phyloP scores from a whole-genome alignment of 345 rosid genomes.

The Eucalyptus curtisii region DNA sequence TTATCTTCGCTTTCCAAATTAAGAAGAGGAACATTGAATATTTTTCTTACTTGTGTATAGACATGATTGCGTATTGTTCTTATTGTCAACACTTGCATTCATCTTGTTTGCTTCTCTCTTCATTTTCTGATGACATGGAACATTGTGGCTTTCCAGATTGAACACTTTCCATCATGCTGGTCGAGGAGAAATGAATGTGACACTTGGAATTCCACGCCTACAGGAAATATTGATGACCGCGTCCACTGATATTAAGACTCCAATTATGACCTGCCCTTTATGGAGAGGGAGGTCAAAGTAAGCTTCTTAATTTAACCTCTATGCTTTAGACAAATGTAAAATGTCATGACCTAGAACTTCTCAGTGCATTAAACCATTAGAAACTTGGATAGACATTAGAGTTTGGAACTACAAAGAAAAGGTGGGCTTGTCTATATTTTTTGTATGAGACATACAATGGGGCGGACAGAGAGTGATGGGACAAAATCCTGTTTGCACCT shows the following conservation, averaged over 20 bases:
- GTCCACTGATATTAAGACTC: conserved; percentile 68
- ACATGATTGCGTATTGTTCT: background rate
- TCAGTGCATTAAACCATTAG: background rate
- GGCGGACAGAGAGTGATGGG: background rate
- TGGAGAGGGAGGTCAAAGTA: conserved; percentile 51
- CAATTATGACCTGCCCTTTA: conserved; percentile 92
- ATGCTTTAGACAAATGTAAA: background rate
- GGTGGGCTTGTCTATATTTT: background rate
- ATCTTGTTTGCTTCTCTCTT: background rate
- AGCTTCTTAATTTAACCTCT: conserved; percentile 5
- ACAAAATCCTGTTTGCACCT: background rate
- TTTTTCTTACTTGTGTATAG: background rate
- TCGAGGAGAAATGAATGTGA: conserved; percentile 98
- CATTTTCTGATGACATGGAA: background rate
- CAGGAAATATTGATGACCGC: conserved; percentile 97
- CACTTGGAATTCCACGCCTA: conserved; percentile 92
- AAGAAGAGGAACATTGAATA: background rate
- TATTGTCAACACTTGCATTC: background rate
- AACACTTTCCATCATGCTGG: conserved; percentile 99
- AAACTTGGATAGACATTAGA: background rate
- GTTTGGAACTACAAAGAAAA: background rate
- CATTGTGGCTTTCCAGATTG: conserved; percentile 32
- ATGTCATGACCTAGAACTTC: background rate
- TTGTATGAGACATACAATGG: background rate
- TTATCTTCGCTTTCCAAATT: background rate